Evolutionary conservation across 306 rosid species (phyloP), one percentile per base, ranked within the genome.

Genomic region (Glycine tomentella): DNA sequence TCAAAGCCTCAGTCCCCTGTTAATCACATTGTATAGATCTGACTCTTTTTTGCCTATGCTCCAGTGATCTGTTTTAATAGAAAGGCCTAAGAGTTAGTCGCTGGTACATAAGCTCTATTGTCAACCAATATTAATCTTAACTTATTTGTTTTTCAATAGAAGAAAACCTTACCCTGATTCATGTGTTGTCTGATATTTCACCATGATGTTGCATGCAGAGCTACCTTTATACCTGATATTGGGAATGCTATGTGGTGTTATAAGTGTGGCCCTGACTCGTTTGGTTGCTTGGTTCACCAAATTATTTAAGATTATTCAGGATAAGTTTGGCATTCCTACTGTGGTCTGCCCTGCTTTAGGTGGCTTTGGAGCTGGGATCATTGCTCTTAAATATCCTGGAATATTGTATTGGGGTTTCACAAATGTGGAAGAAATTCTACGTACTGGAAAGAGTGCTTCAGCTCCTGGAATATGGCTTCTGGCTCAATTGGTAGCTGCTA

Each of bases 391-490:
- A 89, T 95, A 95, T 91, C 99, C 99, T 50, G 99, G 99, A 87
- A 90, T 93, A 78, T 82, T 95, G 84, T 95, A 95, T 78, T 95
- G 99, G 99, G 99, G 99, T 76, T 95, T 91, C 88, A 89, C 99
- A 66, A 95, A 95, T 82, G 99, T 95, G 72, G 99, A 95, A 86
- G 99, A 95, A 92, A 95, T 95, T 86, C 85, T 95, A 50, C 99
- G 87, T 81, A 93, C 99, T 6, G 99, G 99, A 71, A 93, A 85
- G 73, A 87, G 86, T 85, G 96, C 99, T 80, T 91, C 99, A 44
- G 99, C 99, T 84, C 99, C 98, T 45, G 99, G 98, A 79, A 91
- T 93, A 83, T 95, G 99, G 99, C 91, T 95, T 70, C 84, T 95
- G 84, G 74, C 98, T 86, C 99, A 95, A 76, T 81, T 95, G 68